Base-by-base conservation (phyloP, 495 filamentous ascomycete species). In the Daldinia loculata region DNA sequence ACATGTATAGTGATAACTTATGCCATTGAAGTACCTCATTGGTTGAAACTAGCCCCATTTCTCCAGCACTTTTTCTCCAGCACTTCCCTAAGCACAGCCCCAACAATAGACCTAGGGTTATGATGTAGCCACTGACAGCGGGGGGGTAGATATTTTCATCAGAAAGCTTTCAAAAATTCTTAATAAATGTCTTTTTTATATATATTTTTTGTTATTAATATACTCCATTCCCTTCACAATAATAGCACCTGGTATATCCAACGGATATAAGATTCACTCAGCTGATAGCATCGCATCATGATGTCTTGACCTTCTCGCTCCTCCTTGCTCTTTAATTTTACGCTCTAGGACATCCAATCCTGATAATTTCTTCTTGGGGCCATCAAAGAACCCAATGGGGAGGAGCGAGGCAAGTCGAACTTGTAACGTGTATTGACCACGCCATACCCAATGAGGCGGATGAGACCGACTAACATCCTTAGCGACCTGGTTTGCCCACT, bases 311-410 rank as follows among this genome's bases (percentile, higher is more conserved):
- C 27, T 29, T 52, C 24, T 15, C 50, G 24, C 9, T n/a, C 50
- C 50, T 52, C 50, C 50, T n/a, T 52, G 22, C n/a, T 52, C 50
- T 52, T 30, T 15, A 15, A 52, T n/a, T 22, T 52, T 52, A 7
- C 24, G 24, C 50, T 52, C 50, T 22, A 52, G 26, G 3, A 52
- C 24, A 52, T 52, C 24, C 5, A 52, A 52, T 0, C 19, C 19
- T 12, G 50, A 0, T 4, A 27, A 2, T 6, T 8, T 27, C 50
- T 52, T 52, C 22, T 27, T 14, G 5, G n/a, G 0, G 1, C 50
- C 4, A 29, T 52, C 50, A 4, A 29, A 52, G 50, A 2, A 27
- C 8, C 50, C 50, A 22, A 52, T 9, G 12, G 50, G 50, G 50
- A 52, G 24, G 22, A 19, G 14, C 12, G 50, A 52, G 24, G 26